A percentile compares a stretch with the other conserved stretches of the same genome.
phyloP scores from a whole-genome alignment of 768 basidiomycete species.

The Tephrocybe sp. region DNA sequence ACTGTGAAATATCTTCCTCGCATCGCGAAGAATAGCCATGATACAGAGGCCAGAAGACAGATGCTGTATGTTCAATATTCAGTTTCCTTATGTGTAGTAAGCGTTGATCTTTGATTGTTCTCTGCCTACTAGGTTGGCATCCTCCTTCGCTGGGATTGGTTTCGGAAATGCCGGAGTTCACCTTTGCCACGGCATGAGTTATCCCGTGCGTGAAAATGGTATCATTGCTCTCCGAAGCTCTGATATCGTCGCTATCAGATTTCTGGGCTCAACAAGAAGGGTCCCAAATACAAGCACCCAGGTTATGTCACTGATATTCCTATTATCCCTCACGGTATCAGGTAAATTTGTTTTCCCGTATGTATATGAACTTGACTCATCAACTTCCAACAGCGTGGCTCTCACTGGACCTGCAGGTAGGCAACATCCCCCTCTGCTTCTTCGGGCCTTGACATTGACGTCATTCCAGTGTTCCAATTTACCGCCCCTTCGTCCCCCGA shows the following conservation, averaged over 20 bases:
- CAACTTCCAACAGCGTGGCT: conserved; percentile 57
- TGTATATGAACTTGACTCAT: neutral
- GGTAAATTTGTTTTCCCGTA: conserved; percentile 33
- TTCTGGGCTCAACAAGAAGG: conserved; percentile 91
- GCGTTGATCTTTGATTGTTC: neutral
- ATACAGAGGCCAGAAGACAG: conserved; percentile 81
- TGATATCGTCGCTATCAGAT: conserved; percentile 48
- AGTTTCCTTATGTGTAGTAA: neutral
- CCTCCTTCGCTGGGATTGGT: conserved; percentile 94
- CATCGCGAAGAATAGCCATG: conserved; percentile 74
- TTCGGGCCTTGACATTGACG: neutral
- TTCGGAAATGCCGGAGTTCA: conserved; percentile 95
- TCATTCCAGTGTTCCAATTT: conserved; percentile 78
- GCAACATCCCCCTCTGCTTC: neutral
- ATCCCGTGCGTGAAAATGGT: conserved; percentile 54
- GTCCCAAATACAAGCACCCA: conserved; percentile 88
- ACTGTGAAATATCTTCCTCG: conserved; percentile 89
- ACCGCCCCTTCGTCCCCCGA: conserved; percentile 92
- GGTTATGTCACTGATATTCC: conserved; percentile 85
- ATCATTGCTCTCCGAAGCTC: neutral
- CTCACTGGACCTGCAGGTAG: conserved; percentile 83
- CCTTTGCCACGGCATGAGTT: conserved; percentile 87
- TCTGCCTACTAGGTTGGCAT: conserved; percentile 60
- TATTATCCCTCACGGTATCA: conserved; percentile 92
- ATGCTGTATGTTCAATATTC: conserved; percentile 72